Evolutionary conservation across 2,329 filamentous ascomycete genomes (phyloP).

Genomic region (Trichoderma polysporum): DNA sequence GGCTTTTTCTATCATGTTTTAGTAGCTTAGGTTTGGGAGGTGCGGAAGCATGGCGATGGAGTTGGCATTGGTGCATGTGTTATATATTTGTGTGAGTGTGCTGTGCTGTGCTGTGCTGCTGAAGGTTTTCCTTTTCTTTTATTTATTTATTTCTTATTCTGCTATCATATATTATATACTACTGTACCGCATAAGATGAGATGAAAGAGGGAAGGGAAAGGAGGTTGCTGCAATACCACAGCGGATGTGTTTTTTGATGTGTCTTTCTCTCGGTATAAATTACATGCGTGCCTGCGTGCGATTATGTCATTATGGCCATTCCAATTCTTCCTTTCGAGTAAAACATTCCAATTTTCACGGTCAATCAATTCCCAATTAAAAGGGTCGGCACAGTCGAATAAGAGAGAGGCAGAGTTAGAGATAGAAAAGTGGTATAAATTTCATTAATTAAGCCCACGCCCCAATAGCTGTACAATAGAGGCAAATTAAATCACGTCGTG

Average conservation of each 20-base stretch:
- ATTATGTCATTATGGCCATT: no score
- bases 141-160: no score
- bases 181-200: background rate
- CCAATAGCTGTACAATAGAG: conserved; percentile 15
- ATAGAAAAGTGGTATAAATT: conserved; percentile 17
- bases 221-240: background rate
- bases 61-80: conserved; percentile 8
- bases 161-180: background rate
- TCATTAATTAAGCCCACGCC: conserved; percentile 15
- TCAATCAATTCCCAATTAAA: background rate
- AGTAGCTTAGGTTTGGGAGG: background rate
- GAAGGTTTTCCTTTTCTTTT: background rate
- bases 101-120: background rate
- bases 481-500: conserved; percentile 16
- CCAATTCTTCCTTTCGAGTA: no score
- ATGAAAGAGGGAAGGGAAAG: background rate
- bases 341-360: no score
- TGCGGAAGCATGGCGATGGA: conserved; percentile 13
- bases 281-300: no score
- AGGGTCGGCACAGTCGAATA: background rate
- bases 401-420: background rate
- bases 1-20: background rate
- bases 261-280: no score
- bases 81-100: background rate
- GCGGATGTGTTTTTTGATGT: background rate